Base-by-base conservation (phyloP, 2,329 filamentous ascomycete genomes). In the Xylogone sp. region DNA sequence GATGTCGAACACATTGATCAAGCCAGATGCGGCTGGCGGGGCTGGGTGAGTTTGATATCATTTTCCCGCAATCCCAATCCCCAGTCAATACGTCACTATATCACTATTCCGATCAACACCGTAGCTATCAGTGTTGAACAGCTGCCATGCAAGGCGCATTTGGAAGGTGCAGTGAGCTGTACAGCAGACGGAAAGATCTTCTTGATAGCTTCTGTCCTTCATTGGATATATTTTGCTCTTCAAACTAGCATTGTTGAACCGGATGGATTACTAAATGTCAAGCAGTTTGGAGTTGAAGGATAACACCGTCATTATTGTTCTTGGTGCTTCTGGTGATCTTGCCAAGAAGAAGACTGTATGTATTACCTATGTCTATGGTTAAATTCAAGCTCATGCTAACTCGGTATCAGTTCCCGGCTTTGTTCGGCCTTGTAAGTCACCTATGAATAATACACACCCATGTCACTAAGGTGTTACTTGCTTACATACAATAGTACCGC, bases 301-400 rank as follows among this genome's bases (percentile, higher is more conserved):
- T 69, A 95, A 99, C 81, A 99, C 94, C 60, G 83, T 92, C 69
- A 95, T 99, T 66, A 83, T 99, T 66, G 94, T 99, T 65, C 86
- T 99, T 62, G 94, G 94, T 67, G 94, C 94, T 60, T 99, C 94
- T 49, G 94, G 94, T 66, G 94, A 99, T 79, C 77, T 99, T 62
- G 94, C 94, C 48, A 99, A 99, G 83, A 99, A 99, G 87, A 99
- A 99, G 86, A 99, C 94, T 44, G 91, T 96, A 84, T 70, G 56
- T 47, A 21, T 21, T 20, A 21, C 42, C 49, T 34, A 20, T 20
- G 3, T 27, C 19, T 19, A 16, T 43, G 16, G 45, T 48, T 42
- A 43, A 51, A 51, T 45, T 31, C 2, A 31, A 21, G 24, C 19
- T 34, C 39, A 42, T 48, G 43, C 61, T 64, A 58, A 65, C 45